Percentiles rank a stretch among this genome's conserved stretches.
Conservation (phyloP, 129 eudicot genomes). For the Flaveria brownii region DNA sequence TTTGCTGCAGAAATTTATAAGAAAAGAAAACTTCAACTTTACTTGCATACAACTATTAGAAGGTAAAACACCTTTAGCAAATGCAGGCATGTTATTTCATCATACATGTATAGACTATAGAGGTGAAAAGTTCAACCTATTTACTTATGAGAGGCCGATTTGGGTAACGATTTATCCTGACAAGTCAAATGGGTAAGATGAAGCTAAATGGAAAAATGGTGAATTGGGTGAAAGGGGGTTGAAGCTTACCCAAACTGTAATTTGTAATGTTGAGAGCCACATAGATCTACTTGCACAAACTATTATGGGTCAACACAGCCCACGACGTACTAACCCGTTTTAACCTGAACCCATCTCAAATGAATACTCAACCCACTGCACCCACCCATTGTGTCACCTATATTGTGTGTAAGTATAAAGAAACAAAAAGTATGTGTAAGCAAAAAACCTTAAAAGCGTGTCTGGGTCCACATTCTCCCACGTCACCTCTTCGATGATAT, state of each 20-base stretch:
- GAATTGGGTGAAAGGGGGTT: background rate
- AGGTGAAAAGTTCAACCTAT: background rate
- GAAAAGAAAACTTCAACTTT: constrained; percentile 6
- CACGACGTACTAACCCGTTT: background rate
- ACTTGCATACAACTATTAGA: background rate
- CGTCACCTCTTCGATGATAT: constrained; percentile 66
- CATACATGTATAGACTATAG: background rate
- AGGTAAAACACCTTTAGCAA: background rate
- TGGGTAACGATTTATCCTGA: background rate
- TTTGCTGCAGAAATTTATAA: constrained; percentile 53
- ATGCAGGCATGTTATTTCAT: background rate
- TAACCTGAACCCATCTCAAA: background rate
- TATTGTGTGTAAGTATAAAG: background rate
- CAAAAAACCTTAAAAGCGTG: constrained; percentile 69
- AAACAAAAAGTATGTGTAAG: background rate
- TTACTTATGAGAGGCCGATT: background rate
- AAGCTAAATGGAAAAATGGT: background rate
- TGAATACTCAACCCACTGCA: background rate
- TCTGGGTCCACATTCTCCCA: constrained; percentile 89
- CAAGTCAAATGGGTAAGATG: background rate
- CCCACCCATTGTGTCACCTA: background rate
- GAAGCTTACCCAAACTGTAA: background rate
- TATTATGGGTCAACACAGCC: background rate
- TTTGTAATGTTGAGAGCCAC: background rate
- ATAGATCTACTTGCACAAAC: background rate